These are phyloP conservation scores for Dillenia suffruticosa DNA, from an alignment of 164 flowering plant genomes.

Conservation along the genomic window DNA sequence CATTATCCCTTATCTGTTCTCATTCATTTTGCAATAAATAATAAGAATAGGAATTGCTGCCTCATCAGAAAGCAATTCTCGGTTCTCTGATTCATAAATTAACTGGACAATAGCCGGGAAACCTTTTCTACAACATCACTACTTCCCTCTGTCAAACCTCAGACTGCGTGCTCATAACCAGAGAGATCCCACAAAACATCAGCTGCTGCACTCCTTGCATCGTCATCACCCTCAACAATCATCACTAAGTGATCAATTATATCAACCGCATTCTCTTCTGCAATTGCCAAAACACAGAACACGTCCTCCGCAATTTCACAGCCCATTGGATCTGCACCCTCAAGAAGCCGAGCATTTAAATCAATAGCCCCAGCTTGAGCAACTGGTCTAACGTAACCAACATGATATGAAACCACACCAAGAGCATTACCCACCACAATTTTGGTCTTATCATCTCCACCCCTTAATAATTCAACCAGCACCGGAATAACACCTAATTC, in stretches of 20 bases:
- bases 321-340: constrained; percentile 32
- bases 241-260: constrained; percentile 37
- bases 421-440: constrained; percentile 46
- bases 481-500: constrained; percentile 35
- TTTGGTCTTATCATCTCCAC: constrained; percentile 32
- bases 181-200: constrained; percentile 55
- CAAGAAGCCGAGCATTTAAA: constrained; percentile 41
- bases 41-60: constrained; percentile 44
- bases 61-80: constrained; percentile 31
- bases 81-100: constrained; percentile 36
- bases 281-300: constrained; percentile 44
- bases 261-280: constrained; percentile 39
- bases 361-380: constrained; percentile 56
- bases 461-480: constrained; percentile 32
- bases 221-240: constrained; percentile 31
- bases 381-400: constrained; percentile 35
- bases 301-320: constrained; percentile 54
- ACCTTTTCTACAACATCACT: constrained; percentile 35
- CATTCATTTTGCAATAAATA: constrained; percentile 33
- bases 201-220: constrained; percentile 46
- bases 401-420: constrained; percentile 40
- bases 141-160: constrained; percentile 25
- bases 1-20: constrained; percentile 45
- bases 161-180: constrained; percentile 35
- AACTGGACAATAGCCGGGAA: constrained; percentile 45